These are phyloP conservation scores for Astrothelium macrocarpum DNA, from an alignment of 495 filamentous ascomycete genomes.

Conservation along the genomic window DNA sequence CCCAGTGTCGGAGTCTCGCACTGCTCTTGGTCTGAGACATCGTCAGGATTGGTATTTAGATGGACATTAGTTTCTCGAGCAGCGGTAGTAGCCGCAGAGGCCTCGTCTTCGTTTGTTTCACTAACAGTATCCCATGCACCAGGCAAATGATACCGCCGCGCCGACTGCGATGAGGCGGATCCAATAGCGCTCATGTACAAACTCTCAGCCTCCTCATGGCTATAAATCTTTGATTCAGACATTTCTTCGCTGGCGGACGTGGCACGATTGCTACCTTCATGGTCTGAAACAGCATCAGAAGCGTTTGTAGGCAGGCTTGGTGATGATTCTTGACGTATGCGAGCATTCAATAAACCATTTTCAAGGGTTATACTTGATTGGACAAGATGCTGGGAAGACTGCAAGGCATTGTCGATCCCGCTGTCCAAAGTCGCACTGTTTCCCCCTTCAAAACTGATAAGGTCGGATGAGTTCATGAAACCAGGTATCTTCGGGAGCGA, in stretches of 20 bases:
- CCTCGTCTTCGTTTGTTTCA: slow-evolving; percentile 2
- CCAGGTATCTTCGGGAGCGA: background rate
- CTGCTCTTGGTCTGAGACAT: background rate
- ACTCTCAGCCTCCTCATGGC: slow-evolving; percentile 85
- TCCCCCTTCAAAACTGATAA: background rate
- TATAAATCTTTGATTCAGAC: slow-evolving; percentile 67
- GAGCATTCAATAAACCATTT: background rate
- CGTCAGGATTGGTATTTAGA: background rate
- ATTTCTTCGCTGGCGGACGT: slow-evolving; percentile 30
- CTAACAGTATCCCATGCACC: slow-evolving; percentile 27
- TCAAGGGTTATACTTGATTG: background rate
- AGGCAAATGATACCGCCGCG: slow-evolving; percentile 18
- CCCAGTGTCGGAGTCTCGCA: background rate
- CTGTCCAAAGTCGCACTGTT: background rate
- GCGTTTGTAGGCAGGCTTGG: background rate
- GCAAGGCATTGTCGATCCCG: background rate
- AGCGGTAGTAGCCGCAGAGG: background rate
- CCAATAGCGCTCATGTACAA: slow-evolving; percentile 84
- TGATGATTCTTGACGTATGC: background rate
- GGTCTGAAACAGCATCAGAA: background rate
- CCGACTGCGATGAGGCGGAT: slow-evolving; percentile 10
- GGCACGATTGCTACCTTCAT: background rate
- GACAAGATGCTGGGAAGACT: background rate
- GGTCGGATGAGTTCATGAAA: background rate
- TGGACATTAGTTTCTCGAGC: background rate